Conservation (phyloP, 306 rosid species). For the Sicyos baderoa region DNA sequence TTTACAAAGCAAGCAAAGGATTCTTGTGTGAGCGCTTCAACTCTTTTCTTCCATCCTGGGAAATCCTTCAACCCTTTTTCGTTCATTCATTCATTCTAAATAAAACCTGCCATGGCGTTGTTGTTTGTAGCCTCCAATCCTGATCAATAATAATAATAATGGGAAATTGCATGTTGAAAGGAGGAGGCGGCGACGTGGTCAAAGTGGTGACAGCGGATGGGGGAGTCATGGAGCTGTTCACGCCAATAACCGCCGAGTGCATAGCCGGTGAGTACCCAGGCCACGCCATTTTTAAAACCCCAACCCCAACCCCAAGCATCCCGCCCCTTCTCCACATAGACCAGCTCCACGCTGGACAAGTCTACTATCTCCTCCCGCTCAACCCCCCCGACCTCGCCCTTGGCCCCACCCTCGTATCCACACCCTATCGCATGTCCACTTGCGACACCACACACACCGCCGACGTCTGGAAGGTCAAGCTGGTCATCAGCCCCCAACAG, state of each 20-base stretch:
- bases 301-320: conserved; percentile 10
- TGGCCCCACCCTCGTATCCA: background rate
- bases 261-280: conserved; percentile 58
- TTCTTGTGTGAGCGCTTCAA: conserved; percentile 27
- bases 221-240: conserved; percentile 58
- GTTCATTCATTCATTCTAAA: too few relatives aligned
- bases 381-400: conserved; percentile 18
- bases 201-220: conserved; percentile 58
- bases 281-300: conserved; percentile 52
- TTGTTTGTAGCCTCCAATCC: too few relatives aligned
- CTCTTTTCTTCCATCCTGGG: too few relatives aligned
- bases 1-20: conserved; percentile 35
- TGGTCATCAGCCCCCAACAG: conserved; percentile 65
- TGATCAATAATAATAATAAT: too few relatives aligned
- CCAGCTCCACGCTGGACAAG: conserved; percentile 41
- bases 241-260: conserved; percentile 49
- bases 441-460: conserved; percentile 24
- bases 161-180: conserved; percentile 59
- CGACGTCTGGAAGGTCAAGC: conserved; percentile 82
- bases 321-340: conserved; percentile 55
- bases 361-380: conserved; percentile 68
- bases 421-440: conserved; percentile 61
- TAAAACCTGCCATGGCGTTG: too few relatives aligned
- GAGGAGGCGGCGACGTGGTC: conserved; percentile 30
- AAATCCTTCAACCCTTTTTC: too few relatives aligned